Conservation (phyloP, 2,329 filamentous ascomycete genomes). For the Lizonia empirigonia region DNA sequence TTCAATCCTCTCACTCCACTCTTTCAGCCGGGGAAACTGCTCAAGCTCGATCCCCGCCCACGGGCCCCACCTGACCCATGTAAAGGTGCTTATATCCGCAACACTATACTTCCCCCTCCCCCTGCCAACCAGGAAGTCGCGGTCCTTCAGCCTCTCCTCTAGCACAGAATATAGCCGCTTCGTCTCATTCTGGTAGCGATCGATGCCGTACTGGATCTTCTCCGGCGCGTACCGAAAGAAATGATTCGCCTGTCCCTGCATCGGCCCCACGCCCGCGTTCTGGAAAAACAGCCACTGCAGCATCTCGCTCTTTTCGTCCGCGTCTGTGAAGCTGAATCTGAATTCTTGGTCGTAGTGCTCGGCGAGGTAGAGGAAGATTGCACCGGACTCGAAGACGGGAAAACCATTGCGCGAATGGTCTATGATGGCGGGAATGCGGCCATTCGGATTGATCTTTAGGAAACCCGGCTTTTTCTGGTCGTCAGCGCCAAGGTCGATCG, state of each 20-base stretch:
- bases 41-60: constrained; percentile 69
- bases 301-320: constrained; percentile 75
- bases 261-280: constrained; percentile 77
- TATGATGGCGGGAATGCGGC: constrained; percentile 82
- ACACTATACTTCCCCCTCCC: constrained; percentile 60
- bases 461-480: constrained; percentile 81
- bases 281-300: constrained; percentile 74
- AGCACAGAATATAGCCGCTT: constrained; percentile 78
- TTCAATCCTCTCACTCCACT: constrained; percentile 55
- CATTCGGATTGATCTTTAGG: constrained; percentile 86
- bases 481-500: constrained; percentile 69
- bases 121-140: constrained; percentile 64
- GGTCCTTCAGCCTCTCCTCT: constrained; percentile 66
- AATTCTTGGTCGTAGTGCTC: constrained; percentile 78
- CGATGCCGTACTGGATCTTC: constrained; percentile 77
- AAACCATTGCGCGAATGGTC: constrained; percentile 72
- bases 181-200: constrained; percentile 80
- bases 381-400: constrained; percentile 77
- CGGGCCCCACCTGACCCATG: constrained; percentile 69
- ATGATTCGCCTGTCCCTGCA: constrained; percentile 79
- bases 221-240: constrained; percentile 80
- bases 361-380: constrained; percentile 79
- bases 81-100: constrained; percentile 76
- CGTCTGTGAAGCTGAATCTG: constrained; percentile 78
- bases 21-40: constrained; percentile 64